Evolutionary conservation across 2,329 filamentous ascomycete species (phyloP), one percentile per base, ranked within the genome.

Genomic region (Cryphonectria japonica): DNA sequence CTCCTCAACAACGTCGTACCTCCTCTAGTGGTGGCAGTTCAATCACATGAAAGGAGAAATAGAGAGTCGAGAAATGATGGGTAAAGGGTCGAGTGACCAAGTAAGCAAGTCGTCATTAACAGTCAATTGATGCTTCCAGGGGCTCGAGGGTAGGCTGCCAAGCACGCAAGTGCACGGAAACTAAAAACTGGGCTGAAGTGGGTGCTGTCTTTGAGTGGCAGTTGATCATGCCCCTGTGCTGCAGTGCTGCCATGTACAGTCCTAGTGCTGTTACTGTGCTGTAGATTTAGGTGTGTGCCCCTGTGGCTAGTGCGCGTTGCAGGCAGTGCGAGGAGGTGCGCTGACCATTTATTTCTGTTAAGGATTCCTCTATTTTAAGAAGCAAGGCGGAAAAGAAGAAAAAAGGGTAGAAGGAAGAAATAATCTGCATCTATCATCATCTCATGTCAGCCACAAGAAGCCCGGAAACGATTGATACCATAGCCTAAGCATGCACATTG

Each of bases 1-100:
- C 46, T 50, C 46, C 43, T 34, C 63, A 65, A 19, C 39, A 46
- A 64, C 11, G 63, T 65, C 63, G 43, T 34, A 29, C 26, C 8
- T 29, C 59, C 32, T 62, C 59, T 37, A 7, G 59, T n/a, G 13
- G 19, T 29, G 43, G 22, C 14, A 63, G 43, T 50, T 50, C 26
- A 34, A 32, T 34, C 39, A 50, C 63, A 52, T 65, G 29, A 19
- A 43, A 43, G 14, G 41, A 34, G 26, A 22, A 13, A n/a, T 1
- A 32, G 7, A 32, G 60, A 62, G 19, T 4, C 11, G 26, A 41
- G 26, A 26, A 26, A 26, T 7, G 16, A 16, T 22, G 6, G 26
- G 26, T 29, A 5, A 5, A 14, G 52, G 7, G 1, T 14, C 4
- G 52, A 46, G 43, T 22, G 43, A 19, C 43, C 43, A 46, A 22